These are phyloP conservation scores for Suhomyces taliae DNA, from an alignment of 1,139 yeast genomes.

Conservation along the genomic window DNA sequence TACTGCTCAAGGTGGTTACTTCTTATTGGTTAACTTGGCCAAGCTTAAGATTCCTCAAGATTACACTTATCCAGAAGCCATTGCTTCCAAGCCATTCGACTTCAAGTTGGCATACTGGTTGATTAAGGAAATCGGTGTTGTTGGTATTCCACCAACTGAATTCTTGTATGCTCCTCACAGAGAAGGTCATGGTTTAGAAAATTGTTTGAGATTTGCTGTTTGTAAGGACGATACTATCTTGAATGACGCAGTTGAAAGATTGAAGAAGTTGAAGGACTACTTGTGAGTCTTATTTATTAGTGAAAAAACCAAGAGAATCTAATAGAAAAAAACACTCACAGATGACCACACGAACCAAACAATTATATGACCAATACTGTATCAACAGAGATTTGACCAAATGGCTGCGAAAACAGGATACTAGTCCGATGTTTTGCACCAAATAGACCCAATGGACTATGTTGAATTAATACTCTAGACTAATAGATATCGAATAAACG, in stretches of 20 bases:
- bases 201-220: slow-evolving; percentile 88
- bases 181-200: slow-evolving; percentile 74
- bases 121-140: slow-evolving; percentile 88
- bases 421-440: too few relatives aligned
- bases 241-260: slow-evolving; percentile 76
- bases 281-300: slow-evolving; percentile 3
- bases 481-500: too few relatives aligned
- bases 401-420: too few relatives aligned
- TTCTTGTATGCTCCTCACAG: slow-evolving; percentile 63
- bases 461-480: too few relatives aligned
- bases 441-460: too few relatives aligned
- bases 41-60: slow-evolving; percentile 76
- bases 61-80: slow-evolving; percentile 69
- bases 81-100: slow-evolving; percentile 67
- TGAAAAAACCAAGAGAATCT: not conserved
- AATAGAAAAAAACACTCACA: not conserved
- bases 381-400: too few relatives aligned
- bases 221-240: slow-evolving; percentile 86
- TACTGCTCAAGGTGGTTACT: slow-evolving; percentile 89
- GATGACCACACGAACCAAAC: too few relatives aligned
- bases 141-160: slow-evolving; percentile 95
- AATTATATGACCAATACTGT: too few relatives aligned
- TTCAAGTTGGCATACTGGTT: slow-evolving; percentile 91
- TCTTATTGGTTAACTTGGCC: slow-evolving; percentile 81
- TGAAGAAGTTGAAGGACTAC: slow-evolving; percentile 67